Evolutionary conservation across 1,139 yeast genomes (phyloP).

Genomic region (Nakaseomyces kungkrabaensis): DNA sequence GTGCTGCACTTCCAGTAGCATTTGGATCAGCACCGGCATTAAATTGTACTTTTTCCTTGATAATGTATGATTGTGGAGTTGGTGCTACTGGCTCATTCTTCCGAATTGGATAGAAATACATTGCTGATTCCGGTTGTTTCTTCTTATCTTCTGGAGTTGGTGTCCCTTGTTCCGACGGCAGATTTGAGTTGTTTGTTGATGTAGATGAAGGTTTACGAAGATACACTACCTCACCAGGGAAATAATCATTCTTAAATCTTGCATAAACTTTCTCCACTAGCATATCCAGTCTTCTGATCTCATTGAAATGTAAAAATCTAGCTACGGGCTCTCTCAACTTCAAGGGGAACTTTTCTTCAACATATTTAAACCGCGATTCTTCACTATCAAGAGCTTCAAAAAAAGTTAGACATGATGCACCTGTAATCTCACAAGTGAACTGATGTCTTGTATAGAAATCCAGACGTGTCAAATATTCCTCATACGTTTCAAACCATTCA

Average conservation of each 20-base stretch:
- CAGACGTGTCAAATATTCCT: conserved; percentile 57
- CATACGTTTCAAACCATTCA: conserved; percentile 77
- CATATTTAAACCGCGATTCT: conserved; percentile 52
- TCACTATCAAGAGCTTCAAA: conserved; percentile 84
- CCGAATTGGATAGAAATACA: conserved; percentile 4
- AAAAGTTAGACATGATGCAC: conserved; percentile 81
- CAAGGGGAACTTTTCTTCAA: conserved; percentile 80
- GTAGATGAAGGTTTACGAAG: conserved; percentile 33
- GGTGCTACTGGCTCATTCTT: background rate
- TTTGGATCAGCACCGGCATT: conserved; percentile 32
- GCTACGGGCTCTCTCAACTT: conserved; percentile 86
- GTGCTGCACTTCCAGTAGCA: conserved; percentile 39
- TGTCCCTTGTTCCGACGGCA: conserved; percentile 12
- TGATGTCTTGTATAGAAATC: conserved; percentile 66
- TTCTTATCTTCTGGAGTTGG: conserved; percentile 11
- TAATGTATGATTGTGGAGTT: conserved; percentile 32
- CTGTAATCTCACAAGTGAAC: conserved; percentile 93
- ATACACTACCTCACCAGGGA: conserved; percentile 80
- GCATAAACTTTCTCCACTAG: conserved; percentile 76
- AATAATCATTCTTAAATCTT: conserved; percentile 71
- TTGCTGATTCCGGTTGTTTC: conserved; percentile 1
- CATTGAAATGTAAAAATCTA: conserved; percentile 71
- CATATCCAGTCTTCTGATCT: conserved; percentile 74
- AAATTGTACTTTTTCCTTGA: conserved; percentile 51
- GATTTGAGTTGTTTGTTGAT: conserved; percentile 6